Base-by-base conservation (phyloP, 805 yeast genomes). In the Pichia californica region DNA sequence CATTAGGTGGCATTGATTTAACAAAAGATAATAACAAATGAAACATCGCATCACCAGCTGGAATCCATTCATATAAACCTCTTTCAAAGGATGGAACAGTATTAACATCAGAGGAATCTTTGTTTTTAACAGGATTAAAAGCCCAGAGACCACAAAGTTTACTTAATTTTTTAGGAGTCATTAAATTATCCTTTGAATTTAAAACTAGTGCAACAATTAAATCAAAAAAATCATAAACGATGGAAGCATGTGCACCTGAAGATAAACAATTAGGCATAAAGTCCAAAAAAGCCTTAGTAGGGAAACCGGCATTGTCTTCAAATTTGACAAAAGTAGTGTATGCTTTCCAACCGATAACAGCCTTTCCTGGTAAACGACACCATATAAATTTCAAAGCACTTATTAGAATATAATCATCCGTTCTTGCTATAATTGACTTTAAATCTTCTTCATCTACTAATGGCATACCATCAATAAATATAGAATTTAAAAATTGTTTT, bases 81-180 rank as follows among this genome's bases (percentile, higher is more conserved):
- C 83, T 81, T 30, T 74, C 73, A 58, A 84, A 85, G 20, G 64
- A 56, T 7, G 66, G 66, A 19, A 48, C 32, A 1, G 73, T 23
- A 18, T 20, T 20, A 5, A 10, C 70, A 18, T 20, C 11, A 5
- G 23, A 70, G 39, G 78, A 74, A 26, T 54, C 50, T 6, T 54
- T 49, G 36, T 48, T 55, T 47, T 61, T 51, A 11, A 57, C 52
- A 0, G 67, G 64, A 41, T 53, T 59, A 55, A 88, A 88, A 0
- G 95, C 97, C 96, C 96, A 88, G 20, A 86, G 64, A 7, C 91
- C 89, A 31, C 91, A 82, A 78, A 88, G 74, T 51, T 84, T 81
- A 11, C 93, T 72, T 15, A 88, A 73, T 56, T 86, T 87, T 38
- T 88, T 71, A 0, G 93, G 94, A 55, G 85, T 78, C 70, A 88